Percentiles rank a stretch among this genome's conserved stretches.
These are phyloP conservation scores for Royoungia palumana DNA, from an alignment of 768 basidiomycete species.

Conservation along the genomic window DNA sequence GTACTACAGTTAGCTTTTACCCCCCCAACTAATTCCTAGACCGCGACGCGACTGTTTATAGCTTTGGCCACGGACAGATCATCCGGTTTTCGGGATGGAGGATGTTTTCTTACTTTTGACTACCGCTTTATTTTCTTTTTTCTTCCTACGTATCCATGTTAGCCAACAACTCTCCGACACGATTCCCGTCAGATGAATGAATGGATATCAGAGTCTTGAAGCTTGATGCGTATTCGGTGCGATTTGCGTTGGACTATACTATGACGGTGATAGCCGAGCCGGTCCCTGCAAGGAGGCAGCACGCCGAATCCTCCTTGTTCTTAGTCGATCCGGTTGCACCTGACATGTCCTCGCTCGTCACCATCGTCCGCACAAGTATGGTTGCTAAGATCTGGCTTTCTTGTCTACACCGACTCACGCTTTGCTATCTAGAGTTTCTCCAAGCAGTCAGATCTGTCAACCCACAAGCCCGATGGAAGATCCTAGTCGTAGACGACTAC, in stretches of 20 bases:
- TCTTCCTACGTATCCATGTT: constrained; percentile 10
- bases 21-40: constrained; percentile 22
- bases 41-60: constrained; percentile 20
- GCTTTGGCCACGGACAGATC: constrained; percentile 11
- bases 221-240: too few species aligned
- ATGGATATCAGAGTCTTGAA: too few species aligned
- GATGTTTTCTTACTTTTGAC: background rate
- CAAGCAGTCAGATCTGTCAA: constrained; percentile 84
- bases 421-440: constrained; percentile 61
- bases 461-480: constrained; percentile 91
- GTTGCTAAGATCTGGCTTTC: background rate
- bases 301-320: background rate
- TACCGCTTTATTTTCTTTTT: constrained; percentile 5
- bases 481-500: constrained; percentile 93
- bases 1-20: constrained; percentile 11
- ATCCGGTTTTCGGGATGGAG: constrained; percentile 11
- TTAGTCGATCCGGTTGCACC: background rate
- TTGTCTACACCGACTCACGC: background rate
- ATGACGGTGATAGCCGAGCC: constrained; percentile 15
- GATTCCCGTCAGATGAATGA: background rate
- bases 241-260: too few species aligned
- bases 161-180: background rate
- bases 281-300: background rate
- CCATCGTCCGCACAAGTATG: constrained; percentile 46
- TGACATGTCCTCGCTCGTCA: constrained; percentile 45